Conservation (phyloP, 163 green algal species). For the Scenedesmus sp. region DNA sequence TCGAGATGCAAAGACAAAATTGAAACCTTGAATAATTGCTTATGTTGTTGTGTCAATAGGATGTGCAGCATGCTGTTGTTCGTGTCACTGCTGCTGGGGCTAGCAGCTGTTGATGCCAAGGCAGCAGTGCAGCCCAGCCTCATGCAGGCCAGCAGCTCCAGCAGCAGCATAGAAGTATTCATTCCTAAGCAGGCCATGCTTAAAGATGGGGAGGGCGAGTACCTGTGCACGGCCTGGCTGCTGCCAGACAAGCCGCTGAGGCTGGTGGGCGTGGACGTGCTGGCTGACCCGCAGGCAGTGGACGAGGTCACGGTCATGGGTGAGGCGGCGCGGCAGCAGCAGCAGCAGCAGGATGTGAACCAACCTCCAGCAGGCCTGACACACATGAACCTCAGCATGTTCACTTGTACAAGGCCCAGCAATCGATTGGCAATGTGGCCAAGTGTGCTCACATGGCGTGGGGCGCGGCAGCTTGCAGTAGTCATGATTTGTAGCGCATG, state of each 20-base stretch:
- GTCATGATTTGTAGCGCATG: not conserved
- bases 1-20: not conserved
- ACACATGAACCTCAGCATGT: too few relatives aligned
- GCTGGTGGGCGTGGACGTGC: slow-evolving; percentile 76
- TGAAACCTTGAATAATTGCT: not conserved
- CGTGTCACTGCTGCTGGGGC: not conserved
- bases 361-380: too few relatives aligned
- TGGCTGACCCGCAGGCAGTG: slow-evolving; percentile 74
- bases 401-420: too few relatives aligned
- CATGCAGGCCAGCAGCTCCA: not conserved
- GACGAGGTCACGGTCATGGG: slow-evolving; percentile 92
- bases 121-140: not conserved
- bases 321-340: not conserved
- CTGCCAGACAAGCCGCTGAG: slow-evolving; percentile 76
- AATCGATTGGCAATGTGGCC: too few relatives aligned
- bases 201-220: slow-evolving; percentile 56
- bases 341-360: not conserved
- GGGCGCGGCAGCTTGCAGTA: not conserved
- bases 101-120: not conserved
- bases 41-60: not conserved
- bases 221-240: slow-evolving; percentile 75
- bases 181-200: not conserved
- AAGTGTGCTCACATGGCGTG: too few relatives aligned
- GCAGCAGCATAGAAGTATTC: not conserved
- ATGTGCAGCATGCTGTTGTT: not conserved